Evolutionary conservation across 106 monocot species (phyloP).

Genomic region (Narthecium ossifragum): DNA sequence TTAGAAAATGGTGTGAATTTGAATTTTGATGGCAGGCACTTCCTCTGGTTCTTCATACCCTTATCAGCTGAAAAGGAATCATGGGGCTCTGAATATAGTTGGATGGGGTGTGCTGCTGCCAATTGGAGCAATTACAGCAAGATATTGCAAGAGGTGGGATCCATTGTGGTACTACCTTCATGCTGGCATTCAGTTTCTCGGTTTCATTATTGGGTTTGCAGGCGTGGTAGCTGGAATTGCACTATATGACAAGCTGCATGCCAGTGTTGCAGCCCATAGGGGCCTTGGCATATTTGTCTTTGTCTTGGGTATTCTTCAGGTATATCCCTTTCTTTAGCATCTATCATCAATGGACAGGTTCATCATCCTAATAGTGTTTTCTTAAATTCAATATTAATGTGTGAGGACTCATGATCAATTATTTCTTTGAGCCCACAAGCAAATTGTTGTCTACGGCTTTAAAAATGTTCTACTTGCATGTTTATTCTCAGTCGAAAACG

Average conservation of each 20-base stretch:
- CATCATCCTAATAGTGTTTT: too few relatives aligned
- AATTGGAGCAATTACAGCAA: slow-evolving; percentile 73
- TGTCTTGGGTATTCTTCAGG: slow-evolving; percentile 87
- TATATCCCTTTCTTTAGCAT: too few relatives aligned
- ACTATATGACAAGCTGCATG: slow-evolving; percentile 71
- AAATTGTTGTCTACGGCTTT: too few relatives aligned
- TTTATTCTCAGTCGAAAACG: too few relatives aligned
- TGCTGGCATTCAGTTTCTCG: slow-evolving; percentile 53
- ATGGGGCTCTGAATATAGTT: slow-evolving; percentile 68
- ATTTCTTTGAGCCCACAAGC: too few relatives aligned
- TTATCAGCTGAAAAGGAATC: slow-evolving; percentile 60
- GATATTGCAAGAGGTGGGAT: slow-evolving; percentile 66
- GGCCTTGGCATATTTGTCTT: slow-evolving; percentile 74
- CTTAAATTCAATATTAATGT: too few relatives aligned
- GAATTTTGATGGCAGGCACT: slow-evolving; percentile 35
- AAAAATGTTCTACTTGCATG: too few relatives aligned
- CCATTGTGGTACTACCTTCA: slow-evolving; percentile 83
- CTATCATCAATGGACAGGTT: too few relatives aligned
- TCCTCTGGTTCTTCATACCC: slow-evolving; percentile 59
- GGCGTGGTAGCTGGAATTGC: slow-evolving; percentile 61
- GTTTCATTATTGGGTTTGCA: slow-evolving; percentile 67
- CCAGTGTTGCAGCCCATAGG: slow-evolving; percentile 56
- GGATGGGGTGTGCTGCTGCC: slow-evolving; percentile 88
- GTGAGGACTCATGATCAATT: too few relatives aligned
- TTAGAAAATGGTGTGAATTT: too few relatives aligned